Base-by-base conservation (phyloP, 139 green algal genomes). In the Chlamydomonas incerta region DNA sequence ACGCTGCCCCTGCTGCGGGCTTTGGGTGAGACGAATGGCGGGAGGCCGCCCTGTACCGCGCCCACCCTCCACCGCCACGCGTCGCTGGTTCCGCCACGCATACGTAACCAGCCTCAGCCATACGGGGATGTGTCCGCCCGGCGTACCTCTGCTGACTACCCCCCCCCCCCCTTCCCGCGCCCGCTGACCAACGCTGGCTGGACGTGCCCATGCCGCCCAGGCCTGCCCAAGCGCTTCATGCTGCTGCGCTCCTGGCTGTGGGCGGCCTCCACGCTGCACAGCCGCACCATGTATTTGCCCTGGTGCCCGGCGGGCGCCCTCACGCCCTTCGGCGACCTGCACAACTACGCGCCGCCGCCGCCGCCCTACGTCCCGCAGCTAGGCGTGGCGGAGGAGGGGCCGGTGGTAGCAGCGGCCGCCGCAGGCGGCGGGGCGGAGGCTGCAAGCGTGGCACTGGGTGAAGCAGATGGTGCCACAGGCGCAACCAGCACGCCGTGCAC, bases 311-410 rank as follows among this genome's bases (percentile, higher is more conserved):
- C 92, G 9, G 96, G 96, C 0, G 92, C 88, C 4, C 92, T 99
- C 26, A 97, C 91, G 8, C 96, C 96, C 0, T 93, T 97, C 80
- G 96, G 91, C 0, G 96, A 99, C 88, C 81, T 99, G 23, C 93
- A 96, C 89, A 99, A 99, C 90, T 97, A 98, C 81, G 82, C 76
- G 26, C 90, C 94, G 20, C 96, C 95, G 15, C 66, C 92, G 52
- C 35, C 90, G 31, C 94, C 95, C 10, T 87, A 86, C 72, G 87
- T 85, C 0, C 88, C 92, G 0, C 33, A 93, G 13, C 31, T 95
- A 5, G 24, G 83, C 8, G 55, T 3, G 18, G 9, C 8, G 2
- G 18, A 10, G 8, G 55, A 60, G 18, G 55, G 9, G 11, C 11
- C 58, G 58, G 72, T 41, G 26, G 81, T 41, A 74, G 67, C 41